These are phyloP conservation scores for Naganishia vaughanmartiniae DNA, from an alignment of 768 basidiomycete genomes.

Conservation along the genomic window DNA sequence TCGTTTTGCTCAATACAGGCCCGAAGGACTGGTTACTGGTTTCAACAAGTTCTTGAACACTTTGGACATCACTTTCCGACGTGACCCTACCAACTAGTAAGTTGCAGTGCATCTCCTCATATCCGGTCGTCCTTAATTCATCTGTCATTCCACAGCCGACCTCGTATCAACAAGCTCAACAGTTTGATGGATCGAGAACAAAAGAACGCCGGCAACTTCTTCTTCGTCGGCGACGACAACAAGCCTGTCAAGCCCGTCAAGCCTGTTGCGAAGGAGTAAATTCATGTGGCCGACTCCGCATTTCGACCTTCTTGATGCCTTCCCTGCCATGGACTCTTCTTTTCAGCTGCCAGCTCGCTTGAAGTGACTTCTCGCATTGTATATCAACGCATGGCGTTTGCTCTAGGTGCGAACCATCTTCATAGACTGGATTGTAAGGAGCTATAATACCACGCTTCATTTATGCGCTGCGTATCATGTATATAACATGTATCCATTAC, in stretches of 20 bases:
- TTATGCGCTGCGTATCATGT: not conserved
- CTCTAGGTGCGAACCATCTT: not conserved
- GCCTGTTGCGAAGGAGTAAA: not conserved
- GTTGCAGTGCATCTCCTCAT: slow-evolving; percentile 18
- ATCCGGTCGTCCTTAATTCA: not conserved
- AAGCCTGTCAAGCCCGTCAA: slow-evolving; percentile 17
- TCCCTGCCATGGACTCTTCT: not conserved
- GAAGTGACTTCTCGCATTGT: not conserved
- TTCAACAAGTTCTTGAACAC: slow-evolving; percentile 96
- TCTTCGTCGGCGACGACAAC: slow-evolving; percentile 32
- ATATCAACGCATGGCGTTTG: slow-evolving; percentile 2
- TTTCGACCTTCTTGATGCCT: not conserved
- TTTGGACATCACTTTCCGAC: slow-evolving; percentile 94
- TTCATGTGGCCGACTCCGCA: not conserved
- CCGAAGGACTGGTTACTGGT: slow-evolving; percentile 87
- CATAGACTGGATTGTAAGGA: not conserved
- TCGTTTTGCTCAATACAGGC: slow-evolving; percentile 56
- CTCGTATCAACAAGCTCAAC: slow-evolving; percentile 56
- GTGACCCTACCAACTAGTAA: slow-evolving; percentile 73
- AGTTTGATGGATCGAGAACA: slow-evolving; percentile 56
- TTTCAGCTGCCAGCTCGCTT: not conserved
- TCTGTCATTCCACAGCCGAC: slow-evolving; percentile 38
- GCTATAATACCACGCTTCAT: not conserved
- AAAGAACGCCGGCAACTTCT: slow-evolving; percentile 40
- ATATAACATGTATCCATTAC: slow-evolving; percentile 19